Evolutionary conservation across 805 yeast genomes (phyloP).

Genomic region (Saccharomyces eubayanus): DNA sequence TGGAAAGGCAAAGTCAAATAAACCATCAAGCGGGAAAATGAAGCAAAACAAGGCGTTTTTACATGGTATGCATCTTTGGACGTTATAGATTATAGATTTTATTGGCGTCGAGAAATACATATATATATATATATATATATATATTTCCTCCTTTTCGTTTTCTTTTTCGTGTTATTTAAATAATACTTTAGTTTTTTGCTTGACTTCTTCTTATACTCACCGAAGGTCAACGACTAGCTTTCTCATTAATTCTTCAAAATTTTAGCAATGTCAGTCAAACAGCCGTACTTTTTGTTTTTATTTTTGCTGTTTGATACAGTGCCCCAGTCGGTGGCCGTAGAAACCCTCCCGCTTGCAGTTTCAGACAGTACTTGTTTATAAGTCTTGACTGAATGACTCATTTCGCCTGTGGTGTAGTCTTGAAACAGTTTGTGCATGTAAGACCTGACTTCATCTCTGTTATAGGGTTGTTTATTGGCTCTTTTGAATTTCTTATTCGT

Average conservation of each 20-base stretch:
- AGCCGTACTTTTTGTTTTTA: slow-evolving; percentile 25
- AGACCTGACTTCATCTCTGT: slow-evolving; percentile 20
- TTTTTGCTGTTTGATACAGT: slow-evolving; percentile 17
- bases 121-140: no score
- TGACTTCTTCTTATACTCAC: not conserved
- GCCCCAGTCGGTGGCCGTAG: slow-evolving; percentile 23
- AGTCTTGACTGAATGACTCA: slow-evolving; percentile 2
- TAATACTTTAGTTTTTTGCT: not conserved
- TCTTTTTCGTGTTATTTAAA: not conserved
- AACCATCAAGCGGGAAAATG: not conserved
- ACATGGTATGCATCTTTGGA: not conserved
- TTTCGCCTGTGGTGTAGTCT: slow-evolving; percentile 3
- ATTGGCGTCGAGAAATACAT: not conserved
- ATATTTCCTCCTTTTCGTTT: not conserved
- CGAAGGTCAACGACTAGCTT: not conserved
- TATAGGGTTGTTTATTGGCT: slow-evolving; percentile 15
- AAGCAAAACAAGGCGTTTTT: not conserved
- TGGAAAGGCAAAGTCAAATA: not conserved
- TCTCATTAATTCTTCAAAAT: slow-evolving; percentile 11
- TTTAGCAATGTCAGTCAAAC: slow-evolving; percentile 23
- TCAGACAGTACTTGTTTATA: slow-evolving; percentile 6
- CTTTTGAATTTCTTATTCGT: not conserved
- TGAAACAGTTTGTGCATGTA: slow-evolving; percentile 16
- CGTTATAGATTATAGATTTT: not conserved
- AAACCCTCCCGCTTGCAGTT: slow-evolving; percentile 1